A percentile compares a stretch with the other conserved stretches of the same genome.
Evolutionary conservation across 2,329 filamentous ascomycete genomes (phyloP).

Genomic region (Colletotrichum truncatum): DNA sequence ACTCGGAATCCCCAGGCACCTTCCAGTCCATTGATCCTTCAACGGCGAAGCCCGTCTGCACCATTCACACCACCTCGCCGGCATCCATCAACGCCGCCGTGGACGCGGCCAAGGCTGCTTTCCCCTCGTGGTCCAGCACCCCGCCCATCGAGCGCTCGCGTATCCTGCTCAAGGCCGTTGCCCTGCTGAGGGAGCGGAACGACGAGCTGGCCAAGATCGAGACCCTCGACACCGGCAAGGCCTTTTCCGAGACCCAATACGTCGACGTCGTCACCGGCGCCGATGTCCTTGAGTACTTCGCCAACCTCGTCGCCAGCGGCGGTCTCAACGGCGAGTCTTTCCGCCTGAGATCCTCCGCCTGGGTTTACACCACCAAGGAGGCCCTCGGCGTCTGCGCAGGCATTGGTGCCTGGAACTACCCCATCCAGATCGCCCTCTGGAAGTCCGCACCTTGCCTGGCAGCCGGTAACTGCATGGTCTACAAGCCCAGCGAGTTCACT

Average conservation of each 20-base stretch:
- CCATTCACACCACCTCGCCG: slow-evolving; percentile 75
- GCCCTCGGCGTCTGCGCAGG: slow-evolving; percentile 85
- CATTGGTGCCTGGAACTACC: slow-evolving; percentile 93
- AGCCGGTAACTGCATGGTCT: slow-evolving; percentile 89
- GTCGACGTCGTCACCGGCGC: slow-evolving; percentile 86
- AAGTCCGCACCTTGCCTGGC: slow-evolving; percentile 88
- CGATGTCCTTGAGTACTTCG: slow-evolving; percentile 88
- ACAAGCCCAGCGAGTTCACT: slow-evolving; percentile 90
- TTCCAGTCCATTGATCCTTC: slow-evolving; percentile 82
- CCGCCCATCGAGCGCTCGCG: slow-evolving; percentile 78
- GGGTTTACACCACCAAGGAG: slow-evolving; percentile 85
- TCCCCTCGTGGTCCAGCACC: slow-evolving; percentile 79
- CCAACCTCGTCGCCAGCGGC: slow-evolving; percentile 79
- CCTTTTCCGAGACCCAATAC: slow-evolving; percentile 83
- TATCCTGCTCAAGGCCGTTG: slow-evolving; percentile 80
- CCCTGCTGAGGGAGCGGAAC: slow-evolving; percentile 78
- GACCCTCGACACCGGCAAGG: slow-evolving; percentile 87
- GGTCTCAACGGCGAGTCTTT: slow-evolving; percentile 84
- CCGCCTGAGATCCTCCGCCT: slow-evolving; percentile 77
- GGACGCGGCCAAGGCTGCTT: slow-evolving; percentile 74
- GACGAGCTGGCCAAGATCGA: slow-evolving; percentile 82
- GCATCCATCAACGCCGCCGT: slow-evolving; percentile 78
- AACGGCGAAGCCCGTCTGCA: slow-evolving; percentile 73
- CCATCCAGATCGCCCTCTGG: slow-evolving; percentile 90
- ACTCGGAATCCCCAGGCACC: slow-evolving; percentile 65